Evolutionary conservation across 331 rosid species (phyloP).

Genomic region (Quercus phellos): DNA sequence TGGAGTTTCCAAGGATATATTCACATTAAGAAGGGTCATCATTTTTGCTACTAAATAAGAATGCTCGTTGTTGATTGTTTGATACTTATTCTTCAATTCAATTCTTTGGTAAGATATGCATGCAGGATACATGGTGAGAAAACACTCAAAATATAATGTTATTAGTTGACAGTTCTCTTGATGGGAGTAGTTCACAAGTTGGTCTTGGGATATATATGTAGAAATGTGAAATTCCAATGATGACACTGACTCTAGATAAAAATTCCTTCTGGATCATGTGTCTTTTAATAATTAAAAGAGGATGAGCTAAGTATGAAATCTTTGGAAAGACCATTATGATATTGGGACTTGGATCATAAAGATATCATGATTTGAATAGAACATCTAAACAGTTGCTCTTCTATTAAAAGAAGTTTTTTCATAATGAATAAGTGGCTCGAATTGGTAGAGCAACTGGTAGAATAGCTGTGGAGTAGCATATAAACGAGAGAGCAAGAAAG

Average conservation of each 20-base stretch:
- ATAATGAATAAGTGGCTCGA: not conserved
- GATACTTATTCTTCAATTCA: not conserved
- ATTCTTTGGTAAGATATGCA: constrained; percentile 1
- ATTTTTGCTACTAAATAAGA: constrained; percentile 2
- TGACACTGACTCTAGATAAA: not conserved
- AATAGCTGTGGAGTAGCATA: not conserved
- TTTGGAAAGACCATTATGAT: not conserved
- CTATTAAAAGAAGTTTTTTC: not conserved
- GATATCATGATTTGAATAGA: not conserved
- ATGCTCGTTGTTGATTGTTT: not conserved
- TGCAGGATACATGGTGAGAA: not conserved
- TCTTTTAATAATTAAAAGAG: not conserved
- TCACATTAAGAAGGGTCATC: constrained; percentile 3
- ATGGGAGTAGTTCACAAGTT: not conserved
- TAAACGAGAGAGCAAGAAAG: not conserved
- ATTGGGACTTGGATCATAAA: not conserved
- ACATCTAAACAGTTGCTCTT: not conserved
- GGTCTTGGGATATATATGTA: not conserved
- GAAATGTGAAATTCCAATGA: not conserved
- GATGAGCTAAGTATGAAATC: not conserved
- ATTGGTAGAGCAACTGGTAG: not conserved
- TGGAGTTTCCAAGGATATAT: constrained; percentile 9
- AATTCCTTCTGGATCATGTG: not conserved
- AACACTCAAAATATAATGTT: not conserved
- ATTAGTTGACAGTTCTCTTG: not conserved